phyloP scores from a whole-genome alignment of 148 eudicot genomes.

The Silene conica region DNA sequence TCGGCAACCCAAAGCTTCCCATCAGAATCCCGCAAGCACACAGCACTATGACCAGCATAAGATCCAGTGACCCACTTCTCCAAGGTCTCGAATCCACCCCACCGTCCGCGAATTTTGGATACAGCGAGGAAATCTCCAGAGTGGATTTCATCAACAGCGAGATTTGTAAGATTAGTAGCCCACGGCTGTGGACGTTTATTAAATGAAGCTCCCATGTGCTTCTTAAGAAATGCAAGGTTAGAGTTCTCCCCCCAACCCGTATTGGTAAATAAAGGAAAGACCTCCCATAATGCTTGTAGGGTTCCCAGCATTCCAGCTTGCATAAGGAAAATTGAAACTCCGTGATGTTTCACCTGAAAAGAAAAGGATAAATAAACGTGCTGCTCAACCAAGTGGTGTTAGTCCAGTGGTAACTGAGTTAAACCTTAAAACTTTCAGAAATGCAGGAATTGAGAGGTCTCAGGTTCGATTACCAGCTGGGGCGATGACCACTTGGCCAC shows the following conservation, averaged over 20 bases:
- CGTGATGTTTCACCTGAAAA: conserved; percentile 70
- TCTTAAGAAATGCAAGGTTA: conserved; percentile 72
- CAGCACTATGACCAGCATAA: conserved; percentile 95
- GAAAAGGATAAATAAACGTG: conserved; percentile 4
- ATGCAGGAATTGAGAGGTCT: no score
- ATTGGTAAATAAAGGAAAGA: conserved; percentile 83
- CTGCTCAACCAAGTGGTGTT: no score
- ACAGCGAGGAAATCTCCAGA: conserved; percentile 94
- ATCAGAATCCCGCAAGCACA: conserved; percentile 84
- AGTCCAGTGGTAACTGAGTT: no score
- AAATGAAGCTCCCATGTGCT: conserved; percentile 83
- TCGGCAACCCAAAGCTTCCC: conserved; percentile 98
- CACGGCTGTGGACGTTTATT: conserved; percentile 85
- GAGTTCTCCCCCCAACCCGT: conserved; percentile 92
- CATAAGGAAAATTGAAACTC: conserved; percentile 91
- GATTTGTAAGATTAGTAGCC: conserved; percentile 75
- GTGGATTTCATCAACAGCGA: conserved; percentile 71
- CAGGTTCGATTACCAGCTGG: no score
- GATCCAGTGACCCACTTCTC: conserved; percentile 98
- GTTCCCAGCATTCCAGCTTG: conserved; percentile 97
- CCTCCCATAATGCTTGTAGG: conserved; percentile 79
- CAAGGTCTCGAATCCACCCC: conserved; percentile 98
- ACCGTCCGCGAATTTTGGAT: conserved; percentile 92
- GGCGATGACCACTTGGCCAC: no score
- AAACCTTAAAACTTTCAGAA: no score